A percentile compares a stretch with the other conserved stretches of the same genome.
These are phyloP conservation scores for Stephania japonica DNA, from an alignment of 164 flowering plant genomes.

Conservation along the genomic window DNA sequence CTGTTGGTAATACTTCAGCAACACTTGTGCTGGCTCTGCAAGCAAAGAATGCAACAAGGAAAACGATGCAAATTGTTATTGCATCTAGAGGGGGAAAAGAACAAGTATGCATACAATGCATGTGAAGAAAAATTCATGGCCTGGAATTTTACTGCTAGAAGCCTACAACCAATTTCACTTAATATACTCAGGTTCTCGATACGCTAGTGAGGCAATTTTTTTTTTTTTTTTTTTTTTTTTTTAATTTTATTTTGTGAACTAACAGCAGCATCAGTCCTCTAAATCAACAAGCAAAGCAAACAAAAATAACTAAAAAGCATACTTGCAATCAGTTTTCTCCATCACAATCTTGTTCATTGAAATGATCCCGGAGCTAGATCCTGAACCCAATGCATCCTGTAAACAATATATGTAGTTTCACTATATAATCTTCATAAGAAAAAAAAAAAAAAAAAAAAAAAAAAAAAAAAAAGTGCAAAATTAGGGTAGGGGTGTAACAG, in stretches of 20 bases:
- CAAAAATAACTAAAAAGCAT: not conserved
- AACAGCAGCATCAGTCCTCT: not conserved
- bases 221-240: no score
- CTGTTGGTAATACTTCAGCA: slow-evolving; percentile 26
- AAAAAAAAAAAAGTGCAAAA: not conserved
- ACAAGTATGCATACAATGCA: not conserved
- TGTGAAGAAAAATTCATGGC: not conserved
- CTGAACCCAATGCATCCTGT: slow-evolving; percentile 37
- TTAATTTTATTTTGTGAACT: not conserved
- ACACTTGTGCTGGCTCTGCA: slow-evolving; percentile 30
- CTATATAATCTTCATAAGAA: not conserved
- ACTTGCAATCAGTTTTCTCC: slow-evolving; percentile 30
- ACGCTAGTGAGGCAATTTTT: not conserved
- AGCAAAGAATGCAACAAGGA: not conserved
- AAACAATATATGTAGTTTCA: slow-evolving; percentile 9
- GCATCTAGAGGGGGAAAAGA: not conserved
- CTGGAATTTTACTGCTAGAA: not conserved
- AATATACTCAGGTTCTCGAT: not conserved
- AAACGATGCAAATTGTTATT: not conserved
- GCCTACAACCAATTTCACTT: not conserved
- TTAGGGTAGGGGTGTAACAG: not conserved
- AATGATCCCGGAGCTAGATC: slow-evolving; percentile 27
- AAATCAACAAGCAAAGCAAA: not conserved
- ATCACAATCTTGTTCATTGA: slow-evolving; percentile 17
- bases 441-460: not conserved